Evolutionary conservation across 306 rosid species (phyloP).

Genomic region (Mimosa bimucronata): DNA sequence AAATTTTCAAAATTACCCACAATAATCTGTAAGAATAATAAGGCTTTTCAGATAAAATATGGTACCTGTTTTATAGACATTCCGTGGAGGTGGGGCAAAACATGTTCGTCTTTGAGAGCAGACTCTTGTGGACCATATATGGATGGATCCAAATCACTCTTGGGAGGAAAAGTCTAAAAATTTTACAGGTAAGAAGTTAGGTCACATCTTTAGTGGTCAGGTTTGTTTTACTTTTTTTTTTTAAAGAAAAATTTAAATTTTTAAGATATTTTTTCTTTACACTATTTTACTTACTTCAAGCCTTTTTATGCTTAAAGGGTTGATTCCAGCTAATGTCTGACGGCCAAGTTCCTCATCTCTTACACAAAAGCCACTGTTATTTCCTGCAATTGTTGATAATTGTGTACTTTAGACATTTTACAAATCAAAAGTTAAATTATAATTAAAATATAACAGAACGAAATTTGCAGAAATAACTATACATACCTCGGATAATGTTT

Average conservation of each 20-base stretch:
- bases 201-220: background rate
- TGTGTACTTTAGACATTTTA: background rate
- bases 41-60: conserved; percentile 27
- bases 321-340: conserved; percentile 44
- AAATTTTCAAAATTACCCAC: no score
- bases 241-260: background rate
- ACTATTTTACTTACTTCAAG: conserved; percentile 35
- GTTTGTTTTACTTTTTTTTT: background rate
- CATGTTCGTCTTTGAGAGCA: conserved; percentile 50
- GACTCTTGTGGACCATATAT: conserved; percentile 46
- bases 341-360: conserved; percentile 52
- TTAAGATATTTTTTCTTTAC: background rate
- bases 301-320: conserved; percentile 48
- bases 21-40: background rate
- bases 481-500: conserved; percentile 23
- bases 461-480: background rate
- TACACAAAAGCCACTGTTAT: conserved; percentile 24
- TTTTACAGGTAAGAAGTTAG: conserved; percentile 5
- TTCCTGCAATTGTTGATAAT: conserved; percentile 19
- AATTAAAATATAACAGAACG: background rate
- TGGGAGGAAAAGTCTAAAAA: conserved; percentile 47
- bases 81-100: conserved; percentile 38
- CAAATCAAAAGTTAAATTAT: background rate
- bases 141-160: conserved; percentile 45
- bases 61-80: conserved; percentile 45